Evolutionary conservation across 176 grass and related monocot species (phyloP).

Genomic region (Aegilops longissima): DNA sequence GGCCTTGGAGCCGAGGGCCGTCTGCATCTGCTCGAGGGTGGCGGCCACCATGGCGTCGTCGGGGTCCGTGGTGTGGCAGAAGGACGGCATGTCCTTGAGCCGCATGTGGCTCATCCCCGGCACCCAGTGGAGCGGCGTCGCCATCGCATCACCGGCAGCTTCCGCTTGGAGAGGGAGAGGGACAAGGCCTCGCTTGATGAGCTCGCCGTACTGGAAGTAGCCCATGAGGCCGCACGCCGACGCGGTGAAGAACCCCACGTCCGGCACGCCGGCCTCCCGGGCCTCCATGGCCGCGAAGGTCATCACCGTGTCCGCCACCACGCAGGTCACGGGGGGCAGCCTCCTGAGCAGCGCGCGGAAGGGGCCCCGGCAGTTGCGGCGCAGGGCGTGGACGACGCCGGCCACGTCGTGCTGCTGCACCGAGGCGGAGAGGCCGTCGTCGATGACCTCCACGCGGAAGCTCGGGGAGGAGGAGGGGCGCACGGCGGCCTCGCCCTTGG

Average conservation of each 20-base stretch:
- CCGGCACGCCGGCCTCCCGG: conserved; percentile 30
- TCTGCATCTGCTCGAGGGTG: conserved; percentile 13
- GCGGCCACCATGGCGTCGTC: conserved; percentile 31
- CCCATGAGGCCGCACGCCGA: conserved; percentile 40
- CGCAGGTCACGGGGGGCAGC: conserved; percentile 30
- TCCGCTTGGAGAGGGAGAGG: not conserved
- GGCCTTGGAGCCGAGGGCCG: conserved; percentile 13
- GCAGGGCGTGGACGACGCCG: not conserved
- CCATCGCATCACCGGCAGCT: not conserved
- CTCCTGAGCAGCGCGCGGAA: not conserved
- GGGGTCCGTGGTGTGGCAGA: conserved; percentile 28
- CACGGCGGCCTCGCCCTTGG: not conserved
- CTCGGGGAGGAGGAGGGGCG: not conserved
- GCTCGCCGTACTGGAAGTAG: conserved; percentile 30
- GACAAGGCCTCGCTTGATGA: conserved; percentile 17
- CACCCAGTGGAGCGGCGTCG: conserved; percentile 32
- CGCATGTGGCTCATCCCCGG: conserved; percentile 37
- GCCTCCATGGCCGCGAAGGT: conserved; percentile 33
- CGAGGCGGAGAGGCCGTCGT: conserved; percentile 31
- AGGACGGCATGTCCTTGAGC: conserved; percentile 39
- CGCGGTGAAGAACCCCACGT: conserved; percentile 49
- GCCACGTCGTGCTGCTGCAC: not conserved
- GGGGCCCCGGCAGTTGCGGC: conserved; percentile 31
- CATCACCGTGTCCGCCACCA: conserved; percentile 48
- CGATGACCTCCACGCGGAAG: conserved; percentile 40